phyloP scores from a whole-genome alignment of 2,329 filamentous ascomycete genomes.

The Aspergillus flavus region DNA sequence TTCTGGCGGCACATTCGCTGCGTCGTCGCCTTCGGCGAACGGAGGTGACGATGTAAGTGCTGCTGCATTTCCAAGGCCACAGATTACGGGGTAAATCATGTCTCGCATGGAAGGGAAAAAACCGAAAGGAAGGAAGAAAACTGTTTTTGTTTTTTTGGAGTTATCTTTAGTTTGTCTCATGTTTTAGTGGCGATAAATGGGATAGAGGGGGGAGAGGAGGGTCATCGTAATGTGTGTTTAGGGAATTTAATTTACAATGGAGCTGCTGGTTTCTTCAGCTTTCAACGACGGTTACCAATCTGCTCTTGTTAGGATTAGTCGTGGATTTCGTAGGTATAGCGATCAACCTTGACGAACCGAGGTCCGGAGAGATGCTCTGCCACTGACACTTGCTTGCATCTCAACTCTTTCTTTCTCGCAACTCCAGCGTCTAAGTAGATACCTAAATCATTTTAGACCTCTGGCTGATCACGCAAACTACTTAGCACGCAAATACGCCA shows the following conservation, averaged over 20 bases:
- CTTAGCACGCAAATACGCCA: not conserved
- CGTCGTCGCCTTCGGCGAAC: not conserved
- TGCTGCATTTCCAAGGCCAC: not conserved
- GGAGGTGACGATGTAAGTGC: not conserved
- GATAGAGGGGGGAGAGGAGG: not conserved
- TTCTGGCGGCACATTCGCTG: conserved; percentile 8
- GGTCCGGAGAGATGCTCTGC: not conserved
- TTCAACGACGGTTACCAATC: not conserved
- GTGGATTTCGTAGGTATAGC: too few relatives aligned
- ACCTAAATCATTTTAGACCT: not conserved
- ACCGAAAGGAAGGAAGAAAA: not conserved
- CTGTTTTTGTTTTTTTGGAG: not conserved
- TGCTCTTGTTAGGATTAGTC: not conserved
- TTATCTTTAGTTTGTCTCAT: conserved; percentile 3
- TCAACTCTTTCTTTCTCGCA: not conserved
- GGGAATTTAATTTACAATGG: conserved; percentile 7
- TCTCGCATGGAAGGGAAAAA: not conserved
- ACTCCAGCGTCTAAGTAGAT: not conserved
- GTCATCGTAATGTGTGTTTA: conserved; percentile 13
- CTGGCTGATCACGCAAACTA: not conserved
- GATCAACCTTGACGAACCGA: not conserved
- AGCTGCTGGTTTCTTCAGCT: conserved; percentile 1
- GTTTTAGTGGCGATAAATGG: conserved; percentile 5
- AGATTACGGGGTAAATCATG: not conserved
- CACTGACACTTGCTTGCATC: not conserved